Evolutionary conservation across 805 yeast genomes (phyloP), one percentile per base, ranked within the genome.

Genomic region (Maudiozyma turicensis): DNA sequence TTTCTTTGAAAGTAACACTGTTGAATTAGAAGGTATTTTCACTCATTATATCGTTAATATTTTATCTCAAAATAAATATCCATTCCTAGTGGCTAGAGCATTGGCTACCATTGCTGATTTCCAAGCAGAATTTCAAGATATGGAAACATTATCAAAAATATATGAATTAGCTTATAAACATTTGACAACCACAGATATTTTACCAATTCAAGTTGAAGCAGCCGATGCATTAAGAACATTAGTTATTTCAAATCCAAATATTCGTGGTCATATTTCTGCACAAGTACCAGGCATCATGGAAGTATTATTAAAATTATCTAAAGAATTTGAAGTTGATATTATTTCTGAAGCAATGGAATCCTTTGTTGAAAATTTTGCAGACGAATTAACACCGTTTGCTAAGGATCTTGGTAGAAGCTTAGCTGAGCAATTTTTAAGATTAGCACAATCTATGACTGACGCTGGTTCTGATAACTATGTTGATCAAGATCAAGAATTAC

Each of bases 321-420:
- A 85, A 61, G 78, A 80, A 48, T 82, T 88, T 57, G 99, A 93
- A 60, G 77, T 84, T 53, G 99, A 95, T 60, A 77, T 87, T 37
- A 73, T 93, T 26, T 78, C 95, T 7, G 84, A 81, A 45, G 95
- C 91, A n/a, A 88, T 93, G 82, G 98, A 93, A 69, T 89, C 88
- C 49, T 87, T 93, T 63, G 96, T 93, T 34, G 96, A 89, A 60
- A 76, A 78, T 52, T 95, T 86, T 66, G 77, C 95, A 1, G 84
- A 79, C 49, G 95, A 91, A 66, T 73, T 93, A 53, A 87, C 89
- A 45, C 97, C 98, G 15, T 91, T 86, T 68, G 91, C 95, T 6
- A 68, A 74, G 28, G 83, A 84, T 52, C 66, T 85, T 48, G 82
- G 82, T 3, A 62, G 68, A 6, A 81, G 78, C 51, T 69, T 86